phyloP scores from a whole-genome alignment of 2,329 filamentous ascomycete species.

The Penicillium sp. region DNA sequence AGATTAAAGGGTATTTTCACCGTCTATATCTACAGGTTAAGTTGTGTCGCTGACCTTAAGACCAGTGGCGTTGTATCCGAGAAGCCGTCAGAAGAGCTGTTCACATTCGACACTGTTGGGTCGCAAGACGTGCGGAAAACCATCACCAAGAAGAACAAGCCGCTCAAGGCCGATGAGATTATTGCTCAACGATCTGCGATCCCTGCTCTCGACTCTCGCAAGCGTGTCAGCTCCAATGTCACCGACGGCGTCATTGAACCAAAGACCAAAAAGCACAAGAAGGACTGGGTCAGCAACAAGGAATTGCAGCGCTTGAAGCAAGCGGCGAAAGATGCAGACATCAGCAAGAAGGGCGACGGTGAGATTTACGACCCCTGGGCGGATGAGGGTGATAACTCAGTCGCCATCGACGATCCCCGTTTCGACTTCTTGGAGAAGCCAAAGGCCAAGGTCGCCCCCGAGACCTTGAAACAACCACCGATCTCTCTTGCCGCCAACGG shows the following conservation, averaged over 20 bases:
- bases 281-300: conserved; percentile 75
- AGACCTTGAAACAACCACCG: conserved; percentile 69
- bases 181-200: conserved; percentile 77
- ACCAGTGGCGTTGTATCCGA: conserved; percentile 77
- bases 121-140: conserved; percentile 61
- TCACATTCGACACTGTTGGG: conserved; percentile 72
- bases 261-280: conserved; percentile 67
- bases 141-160: conserved; percentile 65
- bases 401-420: conserved; percentile 45
- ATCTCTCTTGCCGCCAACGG: conserved; percentile 78
- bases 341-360: conserved; percentile 54
- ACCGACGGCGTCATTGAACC: conserved; percentile 66
- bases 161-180: conserved; percentile 86
- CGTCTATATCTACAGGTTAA: neutral
- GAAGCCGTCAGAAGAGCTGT: conserved; percentile 75
- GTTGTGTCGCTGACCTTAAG: conserved; percentile 14
- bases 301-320: conserved; percentile 73
- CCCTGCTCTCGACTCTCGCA: conserved; percentile 70
- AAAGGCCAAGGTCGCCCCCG: conserved; percentile 64
- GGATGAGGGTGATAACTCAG: conserved; percentile 41
- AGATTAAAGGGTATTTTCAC: conserved; percentile 69
- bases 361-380: conserved; percentile 73
- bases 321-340: conserved; percentile 64
- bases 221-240: conserved; percentile 65
- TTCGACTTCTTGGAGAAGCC: conserved; percentile 64